Evolutionary conservation across 106 monocot species (phyloP).

Genomic region (Phalaenopsis aphrodite): DNA sequence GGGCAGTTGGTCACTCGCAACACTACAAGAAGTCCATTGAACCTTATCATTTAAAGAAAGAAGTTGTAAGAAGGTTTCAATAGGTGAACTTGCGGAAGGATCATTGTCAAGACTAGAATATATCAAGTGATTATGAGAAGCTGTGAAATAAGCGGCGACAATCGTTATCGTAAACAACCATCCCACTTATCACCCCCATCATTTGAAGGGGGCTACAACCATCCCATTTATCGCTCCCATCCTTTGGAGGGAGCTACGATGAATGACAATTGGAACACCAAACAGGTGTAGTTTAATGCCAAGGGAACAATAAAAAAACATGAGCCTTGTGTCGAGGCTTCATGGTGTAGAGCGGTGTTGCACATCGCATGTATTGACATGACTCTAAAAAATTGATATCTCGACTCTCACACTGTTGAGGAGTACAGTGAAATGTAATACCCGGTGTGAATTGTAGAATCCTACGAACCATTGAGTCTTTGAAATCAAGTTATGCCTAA

Average conservation of each 20-base stretch:
- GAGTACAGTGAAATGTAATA: slow-evolving; percentile 26
- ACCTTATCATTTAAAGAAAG: slow-evolving; percentile 24
- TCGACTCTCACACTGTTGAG: not conserved
- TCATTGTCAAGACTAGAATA: slow-evolving; percentile 8
- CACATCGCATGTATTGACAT: too few species aligned
- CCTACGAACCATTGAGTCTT: slow-evolving; percentile 36
- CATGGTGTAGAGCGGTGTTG: too few species aligned
- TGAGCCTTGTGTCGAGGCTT: too few species aligned
- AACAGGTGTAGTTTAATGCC: not conserved
- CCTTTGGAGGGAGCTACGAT: not conserved
- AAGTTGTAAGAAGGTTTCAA: slow-evolving; percentile 20
- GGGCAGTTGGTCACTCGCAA: slow-evolving; percentile 8
- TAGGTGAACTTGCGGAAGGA: slow-evolving; percentile 21
- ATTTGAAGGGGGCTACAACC: not conserved
- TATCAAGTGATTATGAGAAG: not conserved
- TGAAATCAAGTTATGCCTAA: slow-evolving; percentile 25
- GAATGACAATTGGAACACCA: not conserved
- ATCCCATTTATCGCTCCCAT: too few species aligned
- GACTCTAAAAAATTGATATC: not conserved
- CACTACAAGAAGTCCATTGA: slow-evolving; percentile 12
- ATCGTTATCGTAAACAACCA: not conserved
- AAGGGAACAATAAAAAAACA: too few species aligned
- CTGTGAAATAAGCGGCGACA: not conserved
- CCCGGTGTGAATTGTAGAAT: slow-evolving; percentile 33
- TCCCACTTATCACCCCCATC: too few species aligned